Base-by-base conservation (phyloP, 2,329 filamentous ascomycete genomes). In the Colletotrichum destructivum region DNA sequence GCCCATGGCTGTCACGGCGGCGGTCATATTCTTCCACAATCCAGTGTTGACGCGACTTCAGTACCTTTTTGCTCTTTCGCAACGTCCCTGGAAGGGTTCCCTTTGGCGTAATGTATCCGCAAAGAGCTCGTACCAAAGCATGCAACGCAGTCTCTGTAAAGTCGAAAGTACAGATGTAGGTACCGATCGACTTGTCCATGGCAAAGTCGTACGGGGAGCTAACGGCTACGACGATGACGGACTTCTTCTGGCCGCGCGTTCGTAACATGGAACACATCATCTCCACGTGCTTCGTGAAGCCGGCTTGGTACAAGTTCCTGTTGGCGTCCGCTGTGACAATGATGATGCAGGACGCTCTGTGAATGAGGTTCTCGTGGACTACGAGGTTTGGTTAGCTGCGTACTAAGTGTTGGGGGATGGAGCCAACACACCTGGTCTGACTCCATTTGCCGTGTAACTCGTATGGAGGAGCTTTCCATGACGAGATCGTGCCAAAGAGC, bases 151-250 rank as follows among this genome's bases (percentile, higher is more conserved):
- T 96, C 77, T 98, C 96, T 0, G 96, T 98, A 78, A 98, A 98
- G 82, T 98, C 95, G 80, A 97, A 98, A 0, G 95, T 98, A 84
- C 96, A 98, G 51, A 98, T 88, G 77, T 98, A 98, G 1, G 95
- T 98, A 7, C 94, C 93, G 51, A 98, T 96, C 0, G 91, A 91
- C 74, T 93, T 92, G 78, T 98, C 96, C 89, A 96, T 95, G 55
- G 94, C 95, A 80, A 98, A 98, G 80, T 98, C 96, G 81, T 98
- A 98, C 0, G 96, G 96, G 0, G 95, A 98, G 82, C 95, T 98
- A 75, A 97, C 95, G 0, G 96, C 93, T 9, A 98, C 93, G 4
- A 98, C 96, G 31, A 98, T 91, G 47, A 98, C 84, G 1, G 95
- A 94, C 82, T 97, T 98, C 80, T 96, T 94, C 78, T 95, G 93